These are phyloP conservation scores for Thelephora ganbajun DNA, from an alignment of 768 basidiomycete genomes.

Conservation along the genomic window DNA sequence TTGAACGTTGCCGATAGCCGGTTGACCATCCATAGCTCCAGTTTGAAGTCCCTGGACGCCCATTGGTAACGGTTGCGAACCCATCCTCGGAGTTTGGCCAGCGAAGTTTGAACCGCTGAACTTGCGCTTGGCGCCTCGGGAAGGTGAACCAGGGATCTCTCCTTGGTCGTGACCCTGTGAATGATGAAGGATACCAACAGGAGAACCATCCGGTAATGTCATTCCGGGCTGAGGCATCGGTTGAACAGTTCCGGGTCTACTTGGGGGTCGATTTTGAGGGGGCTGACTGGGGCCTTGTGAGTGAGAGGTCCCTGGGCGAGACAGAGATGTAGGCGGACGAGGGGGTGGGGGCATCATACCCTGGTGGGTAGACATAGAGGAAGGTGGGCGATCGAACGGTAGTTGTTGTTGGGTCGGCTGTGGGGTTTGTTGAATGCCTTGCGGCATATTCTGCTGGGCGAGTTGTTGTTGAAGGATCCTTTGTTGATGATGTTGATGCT, in stretches of 20 bases:
- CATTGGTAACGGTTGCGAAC: conserved; percentile 2
- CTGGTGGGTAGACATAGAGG: conserved; percentile 11
- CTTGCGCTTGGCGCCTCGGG: conserved; percentile 11
- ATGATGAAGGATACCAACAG: conserved; percentile 10
- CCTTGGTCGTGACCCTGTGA: conserved; percentile 8
- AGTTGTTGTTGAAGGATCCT: conserved; percentile 6
- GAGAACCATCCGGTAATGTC: conserved; percentile 5
- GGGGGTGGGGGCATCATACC: conserved; percentile 3
- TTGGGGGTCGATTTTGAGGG: conserved; percentile 2
- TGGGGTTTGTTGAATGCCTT: conserved; percentile 9
- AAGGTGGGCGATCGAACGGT: conserved; percentile 3
- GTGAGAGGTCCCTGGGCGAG: conserved; percentile 16
- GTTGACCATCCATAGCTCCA: not conserved
- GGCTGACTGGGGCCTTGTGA: conserved; percentile 4
- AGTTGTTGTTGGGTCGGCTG: conserved; percentile 8
- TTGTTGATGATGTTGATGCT: conserved; percentile 3
- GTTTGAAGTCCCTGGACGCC: not conserved
- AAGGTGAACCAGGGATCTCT: conserved; percentile 7
- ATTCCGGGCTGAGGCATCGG: conserved; percentile 4
- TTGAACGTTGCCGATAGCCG: conserved; percentile 3
- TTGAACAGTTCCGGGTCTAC: conserved; percentile 3
- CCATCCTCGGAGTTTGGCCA: not conserved
- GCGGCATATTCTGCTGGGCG: conserved; percentile 15
- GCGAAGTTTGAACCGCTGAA: conserved; percentile 5
- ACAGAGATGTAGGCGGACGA: conserved; percentile 10